These are phyloP conservation scores for Cucumis sativus DNA, from an alignment of 306 rosid genomes.

Conservation along the genomic window DNA sequence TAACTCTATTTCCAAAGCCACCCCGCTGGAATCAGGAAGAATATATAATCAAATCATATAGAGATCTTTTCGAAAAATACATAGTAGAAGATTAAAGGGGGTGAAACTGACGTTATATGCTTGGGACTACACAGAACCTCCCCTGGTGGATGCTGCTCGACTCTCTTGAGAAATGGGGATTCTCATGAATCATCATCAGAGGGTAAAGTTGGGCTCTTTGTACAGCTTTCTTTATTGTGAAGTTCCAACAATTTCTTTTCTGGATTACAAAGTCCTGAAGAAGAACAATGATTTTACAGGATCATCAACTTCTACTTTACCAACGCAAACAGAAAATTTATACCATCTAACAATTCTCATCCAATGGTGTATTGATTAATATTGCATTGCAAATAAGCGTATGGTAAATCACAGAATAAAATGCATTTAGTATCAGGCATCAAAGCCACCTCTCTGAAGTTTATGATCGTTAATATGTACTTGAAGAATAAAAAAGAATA, in stretches of 20 bases:
- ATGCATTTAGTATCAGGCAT: neutral
- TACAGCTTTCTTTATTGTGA: slow-evolving; percentile 63
- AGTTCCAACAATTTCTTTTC: slow-evolving; percentile 78
- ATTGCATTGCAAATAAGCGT: neutral
- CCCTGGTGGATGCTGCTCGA: neutral
- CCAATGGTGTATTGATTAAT: neutral
- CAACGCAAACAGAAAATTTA: neutral
- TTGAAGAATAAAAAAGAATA: too few species aligned
- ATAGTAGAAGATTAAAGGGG: slow-evolving; percentile 1
- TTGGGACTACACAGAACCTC: neutral
- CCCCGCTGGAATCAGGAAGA: neutral
- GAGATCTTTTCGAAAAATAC: neutral
- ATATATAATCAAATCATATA: neutral
- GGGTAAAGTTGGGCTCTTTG: slow-evolving; percentile 51
- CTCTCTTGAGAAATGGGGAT: neutral
- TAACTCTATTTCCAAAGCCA: neutral
- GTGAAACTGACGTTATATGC: neutral
- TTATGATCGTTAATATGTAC: neutral
- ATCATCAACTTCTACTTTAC: neutral
- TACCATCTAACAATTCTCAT: neutral
- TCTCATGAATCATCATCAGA: slow-evolving; percentile 28
- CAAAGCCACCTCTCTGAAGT: neutral
- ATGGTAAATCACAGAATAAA: neutral
- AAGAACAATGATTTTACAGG: slow-evolving; percentile 4
- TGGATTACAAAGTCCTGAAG: slow-evolving; percentile 81